These are phyloP conservation scores for Botrytis fabae DNA, from an alignment of 2,329 filamentous ascomycete species.

Conservation along the genomic window DNA sequence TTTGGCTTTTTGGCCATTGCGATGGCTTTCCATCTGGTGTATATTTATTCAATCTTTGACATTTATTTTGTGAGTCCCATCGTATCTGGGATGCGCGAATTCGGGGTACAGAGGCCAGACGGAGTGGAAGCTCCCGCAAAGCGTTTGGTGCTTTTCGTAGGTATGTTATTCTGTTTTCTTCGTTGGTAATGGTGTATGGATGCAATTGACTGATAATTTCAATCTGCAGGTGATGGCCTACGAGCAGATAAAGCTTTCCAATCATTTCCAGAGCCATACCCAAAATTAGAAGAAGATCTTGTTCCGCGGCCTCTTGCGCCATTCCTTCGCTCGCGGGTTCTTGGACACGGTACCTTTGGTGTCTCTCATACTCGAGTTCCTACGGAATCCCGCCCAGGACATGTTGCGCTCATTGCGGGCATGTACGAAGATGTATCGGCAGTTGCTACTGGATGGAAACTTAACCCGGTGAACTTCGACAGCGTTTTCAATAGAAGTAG, in stretches of 20 bases:
- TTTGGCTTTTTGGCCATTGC: slow-evolving; percentile 85
- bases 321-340: slow-evolving; percentile 83
- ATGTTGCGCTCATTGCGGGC: slow-evolving; percentile 94
- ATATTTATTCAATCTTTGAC: slow-evolving; percentile 95
- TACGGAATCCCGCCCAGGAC: slow-evolving; percentile 92
- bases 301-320: slow-evolving; percentile 80
- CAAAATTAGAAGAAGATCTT: slow-evolving; percentile 63
- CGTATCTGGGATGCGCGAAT: slow-evolving; percentile 89
- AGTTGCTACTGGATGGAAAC: slow-evolving; percentile 96
- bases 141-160: slow-evolving; percentile 89
- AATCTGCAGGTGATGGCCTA: slow-evolving; percentile 72
- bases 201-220: slow-evolving; percentile 23
- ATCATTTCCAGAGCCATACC: slow-evolving; percentile 83
- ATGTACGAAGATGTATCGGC: slow-evolving; percentile 97
- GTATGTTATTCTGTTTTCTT: slow-evolving; percentile 48
- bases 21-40: slow-evolving; percentile 88
- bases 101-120: slow-evolving; percentile 63
- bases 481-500: slow-evolving; percentile 96
- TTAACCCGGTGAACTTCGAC: slow-evolving; percentile 98
- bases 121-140: slow-evolving; percentile 74
- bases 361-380: slow-evolving; percentile 96
- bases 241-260: slow-evolving; percentile 98
- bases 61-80: slow-evolving; percentile 99
- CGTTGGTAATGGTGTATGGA: background rate
- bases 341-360: slow-evolving; percentile 90